Base-by-base conservation (phyloP, 805 yeast genomes). In the Komagataella mondaviorum region DNA sequence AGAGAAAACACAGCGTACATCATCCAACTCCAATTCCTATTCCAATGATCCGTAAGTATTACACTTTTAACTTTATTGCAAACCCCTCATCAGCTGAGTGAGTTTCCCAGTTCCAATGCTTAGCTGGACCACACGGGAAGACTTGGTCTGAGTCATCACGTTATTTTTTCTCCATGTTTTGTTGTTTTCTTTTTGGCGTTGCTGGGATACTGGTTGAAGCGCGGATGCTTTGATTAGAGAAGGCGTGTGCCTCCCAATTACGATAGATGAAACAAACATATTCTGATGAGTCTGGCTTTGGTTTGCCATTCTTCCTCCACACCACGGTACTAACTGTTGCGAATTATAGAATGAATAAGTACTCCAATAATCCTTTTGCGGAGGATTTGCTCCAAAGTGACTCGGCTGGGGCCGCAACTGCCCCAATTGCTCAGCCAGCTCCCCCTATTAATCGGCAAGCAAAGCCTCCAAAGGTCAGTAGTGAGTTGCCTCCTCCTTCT, bases 401-500 rank as follows among this genome's bases (percentile, higher is more conserved):
- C 39, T 30, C 39, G n/a, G 39, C 14, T 10, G 39, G 39, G 39
- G 4, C 39, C 14, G 39, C n/a, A 12, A 8, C 7, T 30, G 4
- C 39, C 14, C 39, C 39, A 30, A 30, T 30, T 30, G 14, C 14
- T 14, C 39, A 30, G 14, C 39, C 10, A 10, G 39, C 39, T 4
- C 39, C 39, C 14, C 39, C 39, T 4, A 30, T 30, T 30, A 30
- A 30, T 30, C 10, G 39, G 14, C 14, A 30, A 5, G 14, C 39
- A 30, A 30, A 30, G 39, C 39, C 39, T 8, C 39, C 39, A 12
- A 30, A 8, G 14, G 39, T 10, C 10, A 30, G n/a, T 10, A 12
- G 6, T 8, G 47, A 18, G 43, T 22, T 48, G 45, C 52, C 54
- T 6, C 87, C 88, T 5, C 88, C 89, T 6, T 71, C 88, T 0